A percentile compares a stretch with the other conserved stretches of the same genome.
Conservation (phyloP, 768 basidiomycete species). For the Coprinopsis strossmayeri region DNA sequence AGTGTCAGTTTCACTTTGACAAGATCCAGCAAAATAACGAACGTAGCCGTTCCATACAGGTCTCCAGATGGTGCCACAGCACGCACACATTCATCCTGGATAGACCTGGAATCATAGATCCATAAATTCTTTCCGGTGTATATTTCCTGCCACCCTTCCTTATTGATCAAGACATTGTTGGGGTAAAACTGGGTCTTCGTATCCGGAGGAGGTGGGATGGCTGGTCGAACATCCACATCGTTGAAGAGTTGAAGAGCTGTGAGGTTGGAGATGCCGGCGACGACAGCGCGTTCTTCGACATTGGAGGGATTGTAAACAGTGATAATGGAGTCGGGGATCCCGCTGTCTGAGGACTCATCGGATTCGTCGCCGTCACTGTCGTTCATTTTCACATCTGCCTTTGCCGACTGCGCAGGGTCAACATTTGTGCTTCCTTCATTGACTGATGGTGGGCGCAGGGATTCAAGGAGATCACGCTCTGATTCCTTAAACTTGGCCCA, state of each 20-base stretch:
- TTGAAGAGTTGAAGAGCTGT: constrained; percentile 61
- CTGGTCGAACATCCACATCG: constrained; percentile 58
- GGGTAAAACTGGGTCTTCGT: constrained; percentile 36
- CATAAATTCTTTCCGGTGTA: constrained; percentile 65
- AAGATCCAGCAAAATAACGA: constrained; percentile 21
- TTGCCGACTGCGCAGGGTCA: no score
- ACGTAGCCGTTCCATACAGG: constrained; percentile 76
- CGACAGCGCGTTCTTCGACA: constrained; percentile 30
- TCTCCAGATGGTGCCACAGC: constrained; percentile 58
- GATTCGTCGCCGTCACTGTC: constrained; percentile 26
- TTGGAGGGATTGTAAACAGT: constrained; percentile 42
- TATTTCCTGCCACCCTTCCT: constrained; percentile 63
- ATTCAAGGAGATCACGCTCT: constrained; percentile 48
- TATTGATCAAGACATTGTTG: constrained; percentile 55
- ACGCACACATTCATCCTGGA: constrained; percentile 58
- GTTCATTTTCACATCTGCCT: constrained; percentile 11
- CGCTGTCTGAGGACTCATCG: constrained; percentile 26
- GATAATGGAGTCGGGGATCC: constrained; percentile 33
- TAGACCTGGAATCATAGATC: constrained; percentile 69
- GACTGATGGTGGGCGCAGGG: constrained; percentile 13
- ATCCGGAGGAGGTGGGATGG: constrained; percentile 41
- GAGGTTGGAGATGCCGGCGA: constrained; percentile 57
- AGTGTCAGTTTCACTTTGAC: background rate
- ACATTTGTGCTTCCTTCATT: no score
- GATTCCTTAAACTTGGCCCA: constrained; percentile 39